Conservation (phyloP, 306 rosid species). For the Inga oerstediana region DNA sequence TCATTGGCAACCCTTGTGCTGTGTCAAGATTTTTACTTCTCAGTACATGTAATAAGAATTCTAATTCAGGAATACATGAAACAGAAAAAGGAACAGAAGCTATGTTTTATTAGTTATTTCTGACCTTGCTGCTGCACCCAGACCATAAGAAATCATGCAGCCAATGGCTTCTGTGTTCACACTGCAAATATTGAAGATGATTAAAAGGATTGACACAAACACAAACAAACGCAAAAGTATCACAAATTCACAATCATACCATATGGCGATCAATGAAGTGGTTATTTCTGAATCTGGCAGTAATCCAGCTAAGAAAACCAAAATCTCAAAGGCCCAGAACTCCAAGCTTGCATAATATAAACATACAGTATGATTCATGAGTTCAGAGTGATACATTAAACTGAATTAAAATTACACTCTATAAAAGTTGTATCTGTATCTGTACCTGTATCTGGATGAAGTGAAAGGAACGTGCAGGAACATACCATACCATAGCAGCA, state of each 20-base stretch:
- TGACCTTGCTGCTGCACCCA: conserved; percentile 85
- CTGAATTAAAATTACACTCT: neutral
- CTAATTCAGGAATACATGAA: neutral
- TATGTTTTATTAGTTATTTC: conserved; percentile 20
- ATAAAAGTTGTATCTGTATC: neutral
- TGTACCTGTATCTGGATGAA: neutral
- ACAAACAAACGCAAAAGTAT: neutral
- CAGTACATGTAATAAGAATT: conserved; percentile 11
- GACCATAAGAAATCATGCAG: conserved; percentile 75
- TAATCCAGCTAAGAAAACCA: conserved; percentile 81
- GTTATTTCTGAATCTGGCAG: conserved; percentile 64
- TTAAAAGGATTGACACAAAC: neutral
- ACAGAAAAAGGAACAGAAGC: neutral
- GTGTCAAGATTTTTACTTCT: conserved; percentile 31
- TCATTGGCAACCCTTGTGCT: conserved; percentile 92
- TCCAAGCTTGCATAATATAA: conserved; percentile 68
- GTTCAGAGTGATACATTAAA: conserved; percentile 7
- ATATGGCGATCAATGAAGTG: conserved; percentile 81
- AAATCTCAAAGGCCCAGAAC: conserved; percentile 87
- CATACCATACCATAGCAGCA: conserved; percentile 83
- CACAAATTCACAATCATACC: conserved; percentile 47
- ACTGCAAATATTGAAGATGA: conserved; percentile 42
- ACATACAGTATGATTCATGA: conserved; percentile 21
- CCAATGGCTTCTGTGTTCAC: conserved; percentile 70
- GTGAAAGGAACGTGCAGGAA: neutral